Conservation (phyloP, 257 asterid genomes). For the Solanum appendiculatum region DNA sequence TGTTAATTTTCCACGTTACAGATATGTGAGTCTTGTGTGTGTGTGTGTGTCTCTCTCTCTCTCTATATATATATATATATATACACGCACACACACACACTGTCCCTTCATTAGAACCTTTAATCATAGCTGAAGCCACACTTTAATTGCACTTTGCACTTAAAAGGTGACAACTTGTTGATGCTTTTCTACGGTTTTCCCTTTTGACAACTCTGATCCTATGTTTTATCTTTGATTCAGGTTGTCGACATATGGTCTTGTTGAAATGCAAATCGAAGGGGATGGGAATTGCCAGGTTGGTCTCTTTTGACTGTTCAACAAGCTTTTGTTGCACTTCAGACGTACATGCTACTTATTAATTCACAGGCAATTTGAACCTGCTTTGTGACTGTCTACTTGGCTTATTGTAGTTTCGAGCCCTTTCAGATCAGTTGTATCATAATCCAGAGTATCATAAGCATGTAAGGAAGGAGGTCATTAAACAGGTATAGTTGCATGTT, state of each 20-base stretch:
- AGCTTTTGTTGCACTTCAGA: neutral
- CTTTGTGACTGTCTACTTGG: neutral
- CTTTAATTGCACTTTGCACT: neutral
- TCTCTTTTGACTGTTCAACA: slow-evolving; percentile 6
- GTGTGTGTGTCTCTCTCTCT: neutral
- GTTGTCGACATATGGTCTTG: slow-evolving; percentile 66
- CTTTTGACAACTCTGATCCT: neutral
- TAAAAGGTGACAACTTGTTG: neutral
- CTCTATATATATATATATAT: neutral
- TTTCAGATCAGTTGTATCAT: slow-evolving; percentile 80
- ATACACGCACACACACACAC: too few relatives aligned
- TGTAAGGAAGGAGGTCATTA: slow-evolving; percentile 67
- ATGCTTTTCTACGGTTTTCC: neutral
- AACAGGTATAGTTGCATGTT: slow-evolving; percentile 47
- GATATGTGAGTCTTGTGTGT: neutral
- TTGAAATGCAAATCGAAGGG: slow-evolving; percentile 88
- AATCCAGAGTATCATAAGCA: slow-evolving; percentile 72
- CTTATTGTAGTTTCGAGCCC: slow-evolving; percentile 67
- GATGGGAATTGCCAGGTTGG: slow-evolving; percentile 99
- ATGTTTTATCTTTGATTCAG: slow-evolving; percentile 21
- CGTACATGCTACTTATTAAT: neutral
- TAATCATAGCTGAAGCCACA: neutral
- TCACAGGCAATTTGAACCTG: neutral
- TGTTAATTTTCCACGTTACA: neutral
- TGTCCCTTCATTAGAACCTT: neutral